phyloP scores from a whole-genome alignment of 768 basidiomycete genomes.

The Russula sp. region DNA sequence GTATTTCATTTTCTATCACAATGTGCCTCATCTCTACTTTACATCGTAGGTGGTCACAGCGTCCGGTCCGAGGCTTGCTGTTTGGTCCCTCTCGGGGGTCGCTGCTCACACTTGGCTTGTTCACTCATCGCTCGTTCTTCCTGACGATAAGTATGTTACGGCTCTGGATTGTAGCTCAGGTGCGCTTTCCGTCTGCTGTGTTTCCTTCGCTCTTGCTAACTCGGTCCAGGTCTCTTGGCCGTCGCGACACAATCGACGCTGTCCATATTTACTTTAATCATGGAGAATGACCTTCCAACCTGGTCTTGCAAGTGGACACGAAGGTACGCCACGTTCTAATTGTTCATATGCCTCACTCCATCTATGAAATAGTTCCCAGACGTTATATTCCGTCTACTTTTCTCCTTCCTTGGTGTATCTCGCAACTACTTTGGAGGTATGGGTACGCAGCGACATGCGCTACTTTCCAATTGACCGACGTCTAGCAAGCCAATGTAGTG shows the following conservation, averaged over 20 bases:
- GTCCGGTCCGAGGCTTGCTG: slow-evolving; percentile 63
- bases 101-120: slow-evolving; percentile 68
- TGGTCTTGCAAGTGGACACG: slow-evolving; percentile 80
- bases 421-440: slow-evolving; percentile 58
- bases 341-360: slow-evolving; percentile 7
- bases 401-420: slow-evolving; percentile 78
- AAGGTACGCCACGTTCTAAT: slow-evolving; percentile 43
- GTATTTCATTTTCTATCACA: slow-evolving; percentile 35
- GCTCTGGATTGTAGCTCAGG: slow-evolving; percentile 74
- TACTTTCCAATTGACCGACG: slow-evolving; percentile 26
- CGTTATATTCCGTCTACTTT: slow-evolving; percentile 55
- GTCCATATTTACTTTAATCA: slow-evolving; percentile 71
- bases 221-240: slow-evolving; percentile 64
- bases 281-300: slow-evolving; percentile 78
- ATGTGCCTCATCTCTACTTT: background rate
- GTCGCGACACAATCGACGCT: slow-evolving; percentile 60
- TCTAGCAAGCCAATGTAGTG: slow-evolving; percentile 55
- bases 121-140: slow-evolving; percentile 75
- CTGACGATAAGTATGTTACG: slow-evolving; percentile 52
- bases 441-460: background rate
- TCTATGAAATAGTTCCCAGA: slow-evolving; percentile 42
- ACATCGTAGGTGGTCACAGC: slow-evolving; percentile 65
- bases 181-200: slow-evolving; percentile 35
- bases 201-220: slow-evolving; percentile 34
- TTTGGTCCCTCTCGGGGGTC: slow-evolving; percentile 72